Conservation (phyloP, 1,139 yeast species). For the Blastobotrys illinoisensis region DNA sequence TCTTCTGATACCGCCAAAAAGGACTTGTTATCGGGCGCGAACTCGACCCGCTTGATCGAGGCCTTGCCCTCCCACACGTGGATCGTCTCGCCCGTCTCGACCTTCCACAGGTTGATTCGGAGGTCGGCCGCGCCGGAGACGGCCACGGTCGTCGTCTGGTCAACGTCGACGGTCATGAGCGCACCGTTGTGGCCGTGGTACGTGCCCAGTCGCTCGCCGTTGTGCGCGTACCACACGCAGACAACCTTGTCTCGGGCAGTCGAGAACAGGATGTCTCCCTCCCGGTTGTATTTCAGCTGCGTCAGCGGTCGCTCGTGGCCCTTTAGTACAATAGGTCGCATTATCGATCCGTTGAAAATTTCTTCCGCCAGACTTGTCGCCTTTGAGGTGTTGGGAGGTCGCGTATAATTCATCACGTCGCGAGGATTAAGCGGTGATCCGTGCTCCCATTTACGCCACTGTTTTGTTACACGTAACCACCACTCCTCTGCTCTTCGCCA, state of each 20-base stretch:
- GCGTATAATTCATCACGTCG: neutral
- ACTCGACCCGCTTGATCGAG: conserved; percentile 87
- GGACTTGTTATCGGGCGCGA: conserved; percentile 65
- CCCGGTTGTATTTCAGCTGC: conserved; percentile 88
- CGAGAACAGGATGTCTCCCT: conserved; percentile 90
- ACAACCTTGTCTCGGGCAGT: conserved; percentile 79
- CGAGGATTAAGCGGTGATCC: neutral
- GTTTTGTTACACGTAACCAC: too few relatives aligned
- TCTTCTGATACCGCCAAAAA: conserved; percentile 81
- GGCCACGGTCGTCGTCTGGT: conserved; percentile 56
- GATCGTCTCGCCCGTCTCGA: conserved; percentile 69
- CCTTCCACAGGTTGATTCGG: conserved; percentile 79
- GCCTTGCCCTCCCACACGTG: conserved; percentile 72
- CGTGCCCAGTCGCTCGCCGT: conserved; percentile 96
- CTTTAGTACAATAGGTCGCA: conserved; percentile 12
- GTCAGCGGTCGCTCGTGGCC: conserved; percentile 46
- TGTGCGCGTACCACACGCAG: conserved; percentile 82
- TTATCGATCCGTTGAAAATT: neutral
- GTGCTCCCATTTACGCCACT: neutral
- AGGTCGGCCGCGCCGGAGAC: conserved; percentile 92
- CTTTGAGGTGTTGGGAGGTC: neutral
- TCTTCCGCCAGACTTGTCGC: conserved; percentile 1
- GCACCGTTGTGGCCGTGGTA: conserved; percentile 89
- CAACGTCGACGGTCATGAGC: conserved; percentile 91
- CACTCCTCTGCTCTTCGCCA: too few relatives aligned